Evolutionary conservation across 176 grass and related monocot species (phyloP), one percentile per base, ranked within the genome.

Genomic region (Avena eriantha): DNA sequence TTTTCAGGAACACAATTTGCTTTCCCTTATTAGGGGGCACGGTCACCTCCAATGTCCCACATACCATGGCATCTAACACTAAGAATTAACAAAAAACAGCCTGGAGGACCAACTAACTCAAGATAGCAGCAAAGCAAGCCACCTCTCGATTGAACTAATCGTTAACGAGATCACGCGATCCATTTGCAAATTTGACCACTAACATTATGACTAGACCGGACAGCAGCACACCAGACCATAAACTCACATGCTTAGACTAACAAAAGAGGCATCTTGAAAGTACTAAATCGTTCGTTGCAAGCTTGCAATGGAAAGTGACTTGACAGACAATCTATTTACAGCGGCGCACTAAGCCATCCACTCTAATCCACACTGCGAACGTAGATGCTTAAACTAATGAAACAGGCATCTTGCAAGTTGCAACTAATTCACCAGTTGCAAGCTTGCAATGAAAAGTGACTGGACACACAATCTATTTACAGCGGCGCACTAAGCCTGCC

Each of bases 91-190:
- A 39, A 14, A 14, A 72, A 72, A 68, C 46, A 9, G 69, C 47
- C 14, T 81, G 61, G 66, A 70, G 47, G 10, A 67, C 23, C 23
- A 12, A 67, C 16, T 2, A 18, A 41, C 71, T 83, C 50, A 73
- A 83, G 50, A 22, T 24, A 73, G 81, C 33, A 60, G 18, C 36
- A 60, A 60, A 86, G 76, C 50, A 76, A 76, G 16, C 48, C 58
- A 23, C 51, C 17, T 12, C 4, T 58, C 19, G 29, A 34, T 72
- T 43, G 13, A 84, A 79, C 29, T 78, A 71, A 65, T 1, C 17
- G 29, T 64, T 63, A 4, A 86, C 16, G 43, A 73, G 21, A 46
- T 24, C 67, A 1, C 12, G 14, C 34, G 64, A 55, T 55, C 21
- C 53, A 56, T 56, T 56, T 17, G 2, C 43, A 82, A 82, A 57